Conservation (phyloP, 768 basidiomycete genomes). For the Calocybe cyanea region DNA sequence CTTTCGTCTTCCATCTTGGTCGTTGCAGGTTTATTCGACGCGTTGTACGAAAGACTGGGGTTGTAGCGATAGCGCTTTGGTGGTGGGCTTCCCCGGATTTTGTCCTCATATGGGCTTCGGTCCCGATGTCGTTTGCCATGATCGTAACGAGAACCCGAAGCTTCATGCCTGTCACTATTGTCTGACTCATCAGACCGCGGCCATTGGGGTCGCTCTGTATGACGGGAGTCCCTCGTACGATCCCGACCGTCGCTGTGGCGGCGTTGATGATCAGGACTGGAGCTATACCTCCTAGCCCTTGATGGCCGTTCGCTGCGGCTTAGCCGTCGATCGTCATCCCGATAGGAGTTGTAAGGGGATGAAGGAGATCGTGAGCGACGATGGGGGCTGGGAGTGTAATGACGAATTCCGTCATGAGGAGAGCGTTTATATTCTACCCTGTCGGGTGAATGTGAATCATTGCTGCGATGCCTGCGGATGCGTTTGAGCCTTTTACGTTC, state of each 20-base stretch:
- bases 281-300: constrained; percentile 22
- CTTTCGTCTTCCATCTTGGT: constrained; percentile 17
- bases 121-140: constrained; percentile 38
- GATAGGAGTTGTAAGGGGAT: constrained; percentile 21
- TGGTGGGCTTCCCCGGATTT: constrained; percentile 21
- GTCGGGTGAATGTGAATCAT: constrained; percentile 19
- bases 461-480: constrained; percentile 29
- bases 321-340: constrained; percentile 19
- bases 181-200: constrained; percentile 53
- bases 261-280: constrained; percentile 33
- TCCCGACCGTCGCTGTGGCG: constrained; percentile 26
- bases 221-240: constrained; percentile 21
- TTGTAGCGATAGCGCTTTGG: constrained; percentile 51
- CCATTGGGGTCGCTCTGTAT: constrained; percentile 32
- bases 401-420: constrained; percentile 31
- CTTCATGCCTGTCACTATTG: constrained; percentile 27
- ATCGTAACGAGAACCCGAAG: constrained; percentile 21
- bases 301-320: constrained; percentile 26
- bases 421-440: constrained; percentile 17
- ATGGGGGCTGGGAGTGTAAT: constrained; percentile 44
- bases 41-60: constrained; percentile 26
- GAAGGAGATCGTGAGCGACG: constrained; percentile 43
- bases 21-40: constrained; percentile 16
- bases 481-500: constrained; percentile 40
- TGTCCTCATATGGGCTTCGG: constrained; percentile 28